These are phyloP conservation scores for Rhodamnia rubescens DNA, from an alignment of 345 rosid species.

Conservation along the genomic window DNA sequence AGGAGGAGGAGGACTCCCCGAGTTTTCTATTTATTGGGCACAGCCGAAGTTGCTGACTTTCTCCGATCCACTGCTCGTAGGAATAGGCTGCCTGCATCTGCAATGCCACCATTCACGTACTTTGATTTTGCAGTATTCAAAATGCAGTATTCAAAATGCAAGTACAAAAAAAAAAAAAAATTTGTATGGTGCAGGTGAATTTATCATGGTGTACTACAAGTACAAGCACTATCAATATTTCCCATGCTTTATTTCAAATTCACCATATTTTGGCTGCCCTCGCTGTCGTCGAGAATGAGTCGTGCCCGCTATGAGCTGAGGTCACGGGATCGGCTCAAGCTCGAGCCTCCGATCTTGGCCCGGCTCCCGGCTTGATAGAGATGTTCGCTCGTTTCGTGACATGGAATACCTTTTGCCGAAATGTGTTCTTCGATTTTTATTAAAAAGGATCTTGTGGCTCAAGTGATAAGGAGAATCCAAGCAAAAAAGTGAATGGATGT, in stretches of 20 bases:
- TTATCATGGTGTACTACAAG: background rate
- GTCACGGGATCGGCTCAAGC: background rate
- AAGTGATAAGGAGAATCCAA: too few relatives aligned
- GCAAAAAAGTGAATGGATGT: too few relatives aligned
- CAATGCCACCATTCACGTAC: background rate
- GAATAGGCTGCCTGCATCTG: background rate
- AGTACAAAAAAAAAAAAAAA: too few relatives aligned
- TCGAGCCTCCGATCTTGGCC: background rate
- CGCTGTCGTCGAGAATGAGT: background rate
- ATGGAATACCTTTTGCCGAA: too few relatives aligned
- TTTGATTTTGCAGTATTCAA: background rate
- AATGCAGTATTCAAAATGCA: background rate
- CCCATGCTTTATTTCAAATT: background rate
- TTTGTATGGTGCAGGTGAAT: background rate
- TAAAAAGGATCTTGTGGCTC: too few relatives aligned
- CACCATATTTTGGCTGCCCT: background rate
- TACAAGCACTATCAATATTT: background rate
- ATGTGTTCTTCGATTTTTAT: too few relatives aligned
- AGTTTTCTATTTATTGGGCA: background rate
- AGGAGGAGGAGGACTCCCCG: background rate
- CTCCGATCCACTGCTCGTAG: background rate
- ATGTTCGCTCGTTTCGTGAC: too few relatives aligned
- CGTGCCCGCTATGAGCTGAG: background rate
- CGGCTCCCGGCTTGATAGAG: background rate
- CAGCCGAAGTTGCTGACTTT: constrained; percentile 1